phyloP scores from a whole-genome alignment of 208 protist genomes.

The Leishmania gerbilli region DNA sequence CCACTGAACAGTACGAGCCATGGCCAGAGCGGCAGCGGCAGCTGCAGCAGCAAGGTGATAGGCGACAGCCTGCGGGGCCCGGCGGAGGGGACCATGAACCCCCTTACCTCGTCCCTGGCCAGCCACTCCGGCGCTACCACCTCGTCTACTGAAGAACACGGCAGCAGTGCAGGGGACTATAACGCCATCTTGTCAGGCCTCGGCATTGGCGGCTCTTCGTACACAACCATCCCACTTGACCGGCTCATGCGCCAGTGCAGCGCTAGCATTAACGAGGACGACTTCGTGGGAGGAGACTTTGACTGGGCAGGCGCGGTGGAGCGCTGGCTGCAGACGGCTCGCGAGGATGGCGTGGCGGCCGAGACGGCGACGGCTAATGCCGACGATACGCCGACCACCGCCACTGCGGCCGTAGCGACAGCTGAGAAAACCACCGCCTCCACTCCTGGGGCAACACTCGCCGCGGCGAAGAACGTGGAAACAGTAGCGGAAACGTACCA shows the following conservation, averaged over 20 bases:
- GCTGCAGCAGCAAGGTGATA: constrained; percentile 9
- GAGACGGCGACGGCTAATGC: not conserved
- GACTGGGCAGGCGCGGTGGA: constrained; percentile 43
- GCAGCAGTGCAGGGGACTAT: constrained; percentile 17
- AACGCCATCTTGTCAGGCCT: constrained; percentile 32
- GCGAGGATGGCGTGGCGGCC: constrained; percentile 9
- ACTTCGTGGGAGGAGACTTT: constrained; percentile 18
- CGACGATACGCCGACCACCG: not conserved
- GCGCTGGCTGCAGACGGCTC: constrained; percentile 35
- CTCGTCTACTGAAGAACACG: not conserved
- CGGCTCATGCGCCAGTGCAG: constrained; percentile 17
- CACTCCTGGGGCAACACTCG: not conserved
- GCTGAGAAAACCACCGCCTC: not conserved
- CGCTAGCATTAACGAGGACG: constrained; percentile 14
- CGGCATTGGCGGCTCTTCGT: constrained; percentile 29
- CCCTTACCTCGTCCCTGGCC: constrained; percentile 11
- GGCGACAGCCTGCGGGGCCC: constrained; percentile 31
- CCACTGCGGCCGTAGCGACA: not conserved
- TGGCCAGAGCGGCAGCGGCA: constrained; percentile 1
- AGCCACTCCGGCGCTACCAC: not conserved
- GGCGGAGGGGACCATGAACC: not conserved
- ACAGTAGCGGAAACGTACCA: not conserved
- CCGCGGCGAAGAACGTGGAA: not conserved
- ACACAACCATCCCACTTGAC: constrained; percentile 28
- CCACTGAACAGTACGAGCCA: constrained; percentile 4